phyloP scores from a whole-genome alignment of 2,329 filamentous ascomycete genomes.

The Epichloe uncinata region DNA sequence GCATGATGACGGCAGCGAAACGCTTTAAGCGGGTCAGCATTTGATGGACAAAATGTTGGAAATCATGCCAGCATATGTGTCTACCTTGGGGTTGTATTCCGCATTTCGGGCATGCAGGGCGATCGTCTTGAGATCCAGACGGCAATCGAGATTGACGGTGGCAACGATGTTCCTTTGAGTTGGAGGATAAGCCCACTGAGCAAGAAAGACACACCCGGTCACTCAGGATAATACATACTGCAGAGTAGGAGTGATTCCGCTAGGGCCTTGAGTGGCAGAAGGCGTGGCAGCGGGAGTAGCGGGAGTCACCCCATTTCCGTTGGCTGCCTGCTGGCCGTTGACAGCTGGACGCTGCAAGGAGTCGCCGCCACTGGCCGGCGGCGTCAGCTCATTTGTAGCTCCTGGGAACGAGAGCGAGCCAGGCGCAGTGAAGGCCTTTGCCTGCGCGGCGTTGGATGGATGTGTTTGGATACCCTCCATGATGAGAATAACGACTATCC shows the following conservation, averaged over 20 bases:
- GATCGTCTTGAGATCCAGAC: constrained; percentile 96
- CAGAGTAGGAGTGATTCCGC: constrained; percentile 83
- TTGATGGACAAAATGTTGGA: not conserved
- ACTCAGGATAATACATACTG: constrained; percentile 65
- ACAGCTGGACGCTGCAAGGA: constrained; percentile 18
- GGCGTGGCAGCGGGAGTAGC: constrained; percentile 86
- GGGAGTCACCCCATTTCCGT: constrained; percentile 69
- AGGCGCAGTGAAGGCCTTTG: constrained; percentile 87
- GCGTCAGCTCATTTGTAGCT: constrained; percentile 69
- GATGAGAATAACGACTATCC: constrained; percentile 20
- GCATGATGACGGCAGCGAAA: constrained; percentile 99
- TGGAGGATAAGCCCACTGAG: constrained; percentile 39
- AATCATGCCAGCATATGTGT: constrained; percentile 7
- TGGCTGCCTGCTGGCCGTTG: constrained; percentile 43
- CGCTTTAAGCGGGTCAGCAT: constrained; percentile 42
- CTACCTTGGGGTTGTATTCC: constrained; percentile 97
- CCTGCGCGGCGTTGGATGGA: constrained; percentile 80
- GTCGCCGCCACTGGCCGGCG: constrained; percentile 60
- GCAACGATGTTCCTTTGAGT: constrained; percentile 87
- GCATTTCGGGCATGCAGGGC: constrained; percentile 95
- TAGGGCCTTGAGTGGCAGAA: constrained; percentile 66
- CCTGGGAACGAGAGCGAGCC: constrained; percentile 87
- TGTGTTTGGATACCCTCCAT: constrained; percentile 92
- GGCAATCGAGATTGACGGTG: constrained; percentile 95
- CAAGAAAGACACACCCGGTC: constrained; percentile 13